Evolutionary conservation across 805 yeast genomes (phyloP), one percentile per base, ranked within the genome.

Genomic region (Metschnikowia reukaufii): DNA sequence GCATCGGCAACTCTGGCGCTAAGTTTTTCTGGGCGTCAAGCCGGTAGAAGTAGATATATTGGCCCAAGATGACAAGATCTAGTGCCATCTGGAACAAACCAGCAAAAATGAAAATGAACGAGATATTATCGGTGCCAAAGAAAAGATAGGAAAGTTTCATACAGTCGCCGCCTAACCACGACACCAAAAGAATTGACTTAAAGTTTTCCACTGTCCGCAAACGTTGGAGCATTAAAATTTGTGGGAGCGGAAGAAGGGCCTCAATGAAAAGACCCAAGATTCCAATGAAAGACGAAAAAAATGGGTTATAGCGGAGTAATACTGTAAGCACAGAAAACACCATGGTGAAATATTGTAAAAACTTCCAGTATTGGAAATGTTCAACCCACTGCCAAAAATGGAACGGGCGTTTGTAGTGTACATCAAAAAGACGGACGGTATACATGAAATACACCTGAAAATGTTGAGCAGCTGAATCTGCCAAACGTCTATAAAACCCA

Each of bases 121-220:
- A 83, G 23, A 87, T 78, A 54, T 86, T 77, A 44, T 77, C 77
- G 1, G 94, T 86, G 13, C 96, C 96, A 63, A 76, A 86, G n/a
- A 86, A 57, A 44, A 88, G 69, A 59, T 87, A 88, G 43, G 83
- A 72, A 19, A 88, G 78, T 62, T 91, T 91, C 32, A 88, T 77
- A 34, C 84, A 70, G 66, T 90, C 97, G 47, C 97, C 97, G 49
- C 92, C 84, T 4, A 90, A 70, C 97, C 97, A 90, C 58, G 91
- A 84, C 16, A 89, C 66, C 31, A 90, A 63, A 29, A 90, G 68
- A 21, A 92, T 79, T 42, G 83, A 72, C 58, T 89, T 84, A 68
- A 90, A 90, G 49, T 94, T 92, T 53, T 84, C 84, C 6, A 86
- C 81, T 0, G 88, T 79, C 56, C 81, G 81, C 21, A 84, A 57